phyloP scores from a whole-genome alignment of 108 stramenopile genomes.

The Pinguiococcus pyrenoidosus region DNA sequence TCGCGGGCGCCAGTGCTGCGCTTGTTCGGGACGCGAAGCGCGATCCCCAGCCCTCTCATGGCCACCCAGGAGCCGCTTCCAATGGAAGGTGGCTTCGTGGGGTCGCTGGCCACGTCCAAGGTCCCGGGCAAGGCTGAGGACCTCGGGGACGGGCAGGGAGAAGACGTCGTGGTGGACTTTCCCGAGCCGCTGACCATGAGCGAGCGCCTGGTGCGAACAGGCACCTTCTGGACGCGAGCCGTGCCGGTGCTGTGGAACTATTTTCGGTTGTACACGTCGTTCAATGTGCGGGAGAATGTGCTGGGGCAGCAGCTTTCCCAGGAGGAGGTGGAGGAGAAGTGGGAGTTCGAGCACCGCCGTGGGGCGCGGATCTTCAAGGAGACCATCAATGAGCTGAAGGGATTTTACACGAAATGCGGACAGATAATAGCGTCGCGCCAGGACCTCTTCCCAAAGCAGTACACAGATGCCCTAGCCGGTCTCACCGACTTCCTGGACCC shows the following conservation, averaged over 20 bases:
- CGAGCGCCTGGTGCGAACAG: slow-evolving; percentile 52
- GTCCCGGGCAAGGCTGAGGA: too few species aligned
- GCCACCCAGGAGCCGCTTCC: too few species aligned
- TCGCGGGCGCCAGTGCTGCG: too few species aligned
- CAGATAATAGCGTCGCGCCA: slow-evolving; percentile 65
- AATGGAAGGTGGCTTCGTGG: too few species aligned
- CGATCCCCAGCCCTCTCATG: too few species aligned
- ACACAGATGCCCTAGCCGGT: slow-evolving; percentile 57
- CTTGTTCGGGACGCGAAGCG: too few species aligned
- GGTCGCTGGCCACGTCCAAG: too few species aligned
- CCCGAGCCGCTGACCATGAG: too few species aligned
- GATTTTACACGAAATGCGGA: slow-evolving; percentile 74
- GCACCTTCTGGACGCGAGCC: slow-evolving; percentile 59
- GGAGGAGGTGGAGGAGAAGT: slow-evolving; percentile 48
- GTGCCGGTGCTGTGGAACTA: slow-evolving; percentile 61
- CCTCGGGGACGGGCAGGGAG: too few species aligned
- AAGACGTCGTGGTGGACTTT: too few species aligned
- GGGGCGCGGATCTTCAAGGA: slow-evolving; percentile 52
- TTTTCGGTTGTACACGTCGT: slow-evolving; percentile 46
- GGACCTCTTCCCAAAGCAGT: slow-evolving; percentile 77
- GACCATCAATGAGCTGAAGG: slow-evolving; percentile 66
- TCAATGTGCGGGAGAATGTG: slow-evolving; percentile 47
- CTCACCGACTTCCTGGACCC: slow-evolving; percentile 81
- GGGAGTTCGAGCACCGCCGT: slow-evolving; percentile 50
- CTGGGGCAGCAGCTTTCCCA: slow-evolving; percentile 40